These are phyloP conservation scores for Pseudocercospora pini-densiflorae DNA, from an alignment of 2,329 filamentous ascomycete genomes.

Conservation along the genomic window DNA sequence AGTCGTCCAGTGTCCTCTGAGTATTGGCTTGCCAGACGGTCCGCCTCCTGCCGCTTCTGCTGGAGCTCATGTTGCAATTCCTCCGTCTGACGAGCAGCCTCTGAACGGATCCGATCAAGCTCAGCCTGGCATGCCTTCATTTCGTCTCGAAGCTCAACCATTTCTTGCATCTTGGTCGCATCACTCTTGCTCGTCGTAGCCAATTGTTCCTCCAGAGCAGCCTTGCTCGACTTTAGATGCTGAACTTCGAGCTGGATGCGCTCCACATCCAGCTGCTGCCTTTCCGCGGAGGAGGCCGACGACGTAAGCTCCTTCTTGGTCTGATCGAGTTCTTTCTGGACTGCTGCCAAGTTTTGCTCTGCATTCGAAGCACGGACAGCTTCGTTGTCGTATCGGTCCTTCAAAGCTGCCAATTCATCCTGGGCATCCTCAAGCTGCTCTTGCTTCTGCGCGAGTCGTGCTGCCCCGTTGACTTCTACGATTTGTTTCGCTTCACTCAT, in stretches of 20 bases:
- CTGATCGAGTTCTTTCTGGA: conserved; percentile 18
- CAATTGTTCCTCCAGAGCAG: conserved; percentile 25
- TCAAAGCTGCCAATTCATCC: conserved; percentile 36
- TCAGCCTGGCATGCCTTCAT: conserved; percentile 20
- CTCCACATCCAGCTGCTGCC: conserved; percentile 13
- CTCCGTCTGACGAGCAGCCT: conserved; percentile 40
- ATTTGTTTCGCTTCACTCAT: conserved; percentile 49
- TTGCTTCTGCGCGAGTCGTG: conserved; percentile 50
- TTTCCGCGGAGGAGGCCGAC: background rate
- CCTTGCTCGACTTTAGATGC: conserved; percentile 14
- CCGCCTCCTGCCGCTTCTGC: conserved; percentile 24
- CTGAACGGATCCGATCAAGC: background rate
- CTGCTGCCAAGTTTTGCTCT: conserved; percentile 17
- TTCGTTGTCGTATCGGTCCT: conserved; percentile 19
- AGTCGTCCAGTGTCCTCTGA: conserved; percentile 5
- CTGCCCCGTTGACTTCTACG: conserved; percentile 49
- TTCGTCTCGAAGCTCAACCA: conserved; percentile 23
- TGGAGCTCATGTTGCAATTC: conserved; percentile 44
- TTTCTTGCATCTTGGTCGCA: conserved; percentile 16
- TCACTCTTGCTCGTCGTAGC: conserved; percentile 13
- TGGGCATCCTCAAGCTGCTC: conserved; percentile 51
- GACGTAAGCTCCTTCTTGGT: conserved; percentile 11
- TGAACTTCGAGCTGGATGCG: background rate
- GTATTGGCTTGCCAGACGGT: background rate
- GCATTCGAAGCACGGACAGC: conserved; percentile 14